These are phyloP conservation scores for Stagonosporopsis rhizophila DNA, from an alignment of 2,329 filamentous ascomycete species.

Conservation along the genomic window DNA sequence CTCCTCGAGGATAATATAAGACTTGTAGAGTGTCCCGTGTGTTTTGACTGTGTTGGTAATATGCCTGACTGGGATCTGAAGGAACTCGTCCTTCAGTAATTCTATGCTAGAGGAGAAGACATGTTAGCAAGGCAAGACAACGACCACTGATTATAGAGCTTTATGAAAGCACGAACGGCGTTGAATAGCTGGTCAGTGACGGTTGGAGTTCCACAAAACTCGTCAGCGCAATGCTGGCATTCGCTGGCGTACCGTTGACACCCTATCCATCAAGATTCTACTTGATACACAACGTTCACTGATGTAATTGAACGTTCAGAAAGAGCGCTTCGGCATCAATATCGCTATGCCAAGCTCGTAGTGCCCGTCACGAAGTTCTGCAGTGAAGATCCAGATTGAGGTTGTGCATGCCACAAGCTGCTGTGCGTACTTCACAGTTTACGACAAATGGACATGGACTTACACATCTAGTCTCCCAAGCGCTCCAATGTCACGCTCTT, in stretches of 20 bases:
- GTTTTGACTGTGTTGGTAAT: conserved; percentile 42
- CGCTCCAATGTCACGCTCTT: conserved; percentile 18
- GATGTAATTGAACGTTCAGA: neutral
- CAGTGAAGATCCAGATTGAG: neutral
- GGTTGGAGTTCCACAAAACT: neutral
- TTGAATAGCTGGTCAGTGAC: neutral
- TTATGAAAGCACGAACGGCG: neutral
- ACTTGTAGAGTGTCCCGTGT: conserved; percentile 49
- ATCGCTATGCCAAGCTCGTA: neutral
- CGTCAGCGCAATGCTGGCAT: neutral
- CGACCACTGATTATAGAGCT: neutral
- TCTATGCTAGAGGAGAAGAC: conserved; percentile 30
- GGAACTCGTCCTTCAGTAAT: conserved; percentile 54
- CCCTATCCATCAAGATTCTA: neutral
- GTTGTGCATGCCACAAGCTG: neutral
- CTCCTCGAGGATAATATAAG: conserved; percentile 45
- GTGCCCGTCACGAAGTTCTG: neutral
- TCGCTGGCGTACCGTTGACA: conserved; percentile 1
- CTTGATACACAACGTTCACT: neutral
- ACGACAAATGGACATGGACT: conserved; percentile 21
- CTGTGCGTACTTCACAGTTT: neutral
- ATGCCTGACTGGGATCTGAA: conserved; percentile 45
- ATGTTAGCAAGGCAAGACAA: conserved; percentile 16
- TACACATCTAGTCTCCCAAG: conserved; percentile 35
- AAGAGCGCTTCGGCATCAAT: neutral